phyloP scores from a whole-genome alignment of 768 basidiomycete genomes.

The Pholiota conissans region DNA sequence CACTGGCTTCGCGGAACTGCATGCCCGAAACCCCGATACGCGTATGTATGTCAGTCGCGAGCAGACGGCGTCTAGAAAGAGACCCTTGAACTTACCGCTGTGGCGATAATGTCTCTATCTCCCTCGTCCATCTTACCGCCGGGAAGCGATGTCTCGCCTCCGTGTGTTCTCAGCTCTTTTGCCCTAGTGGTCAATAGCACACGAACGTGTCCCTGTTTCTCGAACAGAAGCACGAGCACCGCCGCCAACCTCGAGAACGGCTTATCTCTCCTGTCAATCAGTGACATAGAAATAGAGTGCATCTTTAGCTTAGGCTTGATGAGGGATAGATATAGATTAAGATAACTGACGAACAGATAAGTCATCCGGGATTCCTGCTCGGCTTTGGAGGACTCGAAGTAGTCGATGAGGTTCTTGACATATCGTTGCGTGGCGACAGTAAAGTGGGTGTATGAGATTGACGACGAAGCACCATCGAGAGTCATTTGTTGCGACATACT shows the following conservation, averaged over 20 bases:
- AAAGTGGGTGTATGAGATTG: background rate
- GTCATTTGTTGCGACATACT: background rate
- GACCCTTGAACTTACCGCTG: slow-evolving; percentile 61
- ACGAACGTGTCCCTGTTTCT: slow-evolving; percentile 58
- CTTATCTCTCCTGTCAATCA: background rate
- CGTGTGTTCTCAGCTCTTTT: slow-evolving; percentile 64
- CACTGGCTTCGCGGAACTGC: slow-evolving; percentile 63
- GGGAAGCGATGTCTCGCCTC: slow-evolving; percentile 79
- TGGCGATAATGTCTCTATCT: slow-evolving; percentile 59
- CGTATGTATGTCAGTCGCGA: background rate
- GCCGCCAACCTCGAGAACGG: slow-evolving; percentile 54
- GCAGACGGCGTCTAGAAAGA: no score
- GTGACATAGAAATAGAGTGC: background rate
- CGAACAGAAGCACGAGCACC: slow-evolving; percentile 74
- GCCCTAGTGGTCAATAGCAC: slow-evolving; percentile 84
- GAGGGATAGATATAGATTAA: background rate
- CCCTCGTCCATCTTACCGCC: slow-evolving; percentile 75
- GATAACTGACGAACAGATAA: slow-evolving; percentile 48
- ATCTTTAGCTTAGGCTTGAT: background rate
- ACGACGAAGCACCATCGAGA: background rate
- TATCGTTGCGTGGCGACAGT: slow-evolving; percentile 11
- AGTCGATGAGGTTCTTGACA: slow-evolving; percentile 38
- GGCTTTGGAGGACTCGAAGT: slow-evolving; percentile 19
- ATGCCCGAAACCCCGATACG: background rate
- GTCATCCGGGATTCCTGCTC: slow-evolving; percentile 25